phyloP scores from a whole-genome alignment of 176 grass and related monocot genomes.

The Phragmites australis region DNA sequence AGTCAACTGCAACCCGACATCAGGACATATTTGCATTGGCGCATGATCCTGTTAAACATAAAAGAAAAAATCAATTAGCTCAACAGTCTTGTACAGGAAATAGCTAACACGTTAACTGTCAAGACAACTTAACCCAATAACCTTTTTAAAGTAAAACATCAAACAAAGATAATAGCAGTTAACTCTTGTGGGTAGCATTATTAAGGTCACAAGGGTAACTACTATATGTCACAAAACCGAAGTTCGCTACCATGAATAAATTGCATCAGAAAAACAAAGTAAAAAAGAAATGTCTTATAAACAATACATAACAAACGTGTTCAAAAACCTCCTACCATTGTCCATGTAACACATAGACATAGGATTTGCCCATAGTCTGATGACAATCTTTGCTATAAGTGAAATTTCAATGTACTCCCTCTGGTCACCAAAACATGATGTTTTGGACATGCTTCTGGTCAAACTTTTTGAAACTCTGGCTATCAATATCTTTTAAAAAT shows the following conservation, averaged over 20 bases:
- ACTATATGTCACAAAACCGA: not conserved
- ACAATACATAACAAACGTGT: not conserved
- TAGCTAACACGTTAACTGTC: not conserved
- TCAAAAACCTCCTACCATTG: not conserved
- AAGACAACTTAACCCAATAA: not conserved
- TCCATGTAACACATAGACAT: not conserved
- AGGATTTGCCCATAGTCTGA: not conserved
- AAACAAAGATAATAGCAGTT: too few species aligned
- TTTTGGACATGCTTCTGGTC: too few species aligned
- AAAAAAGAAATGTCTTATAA: not conserved
- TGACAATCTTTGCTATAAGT: not conserved
- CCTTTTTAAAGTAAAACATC: not conserved
- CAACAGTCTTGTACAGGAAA: not conserved
- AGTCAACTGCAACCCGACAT: conserved; percentile 7
- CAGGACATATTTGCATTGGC: conserved; percentile 3
- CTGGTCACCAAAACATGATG: too few species aligned
- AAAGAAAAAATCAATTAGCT: not conserved
- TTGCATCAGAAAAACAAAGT: not conserved
- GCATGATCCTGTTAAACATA: conserved; percentile 17
- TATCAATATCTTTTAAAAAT: too few species aligned
- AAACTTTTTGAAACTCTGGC: too few species aligned
- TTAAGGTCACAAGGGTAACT: not conserved
- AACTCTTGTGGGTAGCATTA: not conserved
- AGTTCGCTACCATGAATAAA: conserved; percentile 2
- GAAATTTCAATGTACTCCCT: too few species aligned